Conservation (phyloP, 805 yeast species). For the Zygoascus bituminiphila region DNA sequence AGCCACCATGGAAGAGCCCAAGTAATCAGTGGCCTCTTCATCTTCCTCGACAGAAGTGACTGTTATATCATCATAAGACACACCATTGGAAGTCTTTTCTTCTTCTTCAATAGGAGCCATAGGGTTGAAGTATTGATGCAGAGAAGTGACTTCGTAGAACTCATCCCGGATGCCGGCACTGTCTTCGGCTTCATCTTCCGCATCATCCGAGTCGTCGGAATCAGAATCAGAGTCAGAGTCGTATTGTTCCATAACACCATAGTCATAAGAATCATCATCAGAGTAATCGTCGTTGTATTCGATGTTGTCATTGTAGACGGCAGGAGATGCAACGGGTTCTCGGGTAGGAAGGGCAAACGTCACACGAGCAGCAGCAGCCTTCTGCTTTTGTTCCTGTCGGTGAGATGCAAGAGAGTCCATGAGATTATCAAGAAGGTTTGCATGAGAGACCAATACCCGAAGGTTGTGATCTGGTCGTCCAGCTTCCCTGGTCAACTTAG, state of each 20-base stretch:
- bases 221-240: slow-evolving; percentile 29
- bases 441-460: slow-evolving; percentile 56
- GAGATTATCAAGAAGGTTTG: slow-evolving; percentile 57
- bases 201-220: slow-evolving; percentile 22
- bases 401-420: slow-evolving; percentile 38
- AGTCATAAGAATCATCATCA: not conserved
- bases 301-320: not conserved
- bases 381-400: slow-evolving; percentile 17
- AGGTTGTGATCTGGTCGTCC: slow-evolving; percentile 48
- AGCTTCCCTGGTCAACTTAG: slow-evolving; percentile 57
- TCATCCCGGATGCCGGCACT: slow-evolving; percentile 25
- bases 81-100: slow-evolving; percentile 11
- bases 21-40: not conserved
- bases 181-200: slow-evolving; percentile 3
- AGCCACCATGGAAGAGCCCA: not conserved
- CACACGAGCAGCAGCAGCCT: slow-evolving; percentile 11
- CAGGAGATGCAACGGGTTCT: not conserved
- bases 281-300: slow-evolving; percentile 2
- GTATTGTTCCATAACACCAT: not conserved
- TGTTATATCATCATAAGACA: not conserved
- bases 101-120: slow-evolving; percentile 18
- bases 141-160: slow-evolving; percentile 4
- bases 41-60: not conserved
- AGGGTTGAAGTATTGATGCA: slow-evolving; percentile 15
- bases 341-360: slow-evolving; percentile 7